A percentile compares a stretch with the other conserved stretches of the same genome.
These are phyloP conservation scores for Peribolospora kevripleyi DNA, from an alignment of 768 basidiomycete species.

Conservation along the genomic window DNA sequence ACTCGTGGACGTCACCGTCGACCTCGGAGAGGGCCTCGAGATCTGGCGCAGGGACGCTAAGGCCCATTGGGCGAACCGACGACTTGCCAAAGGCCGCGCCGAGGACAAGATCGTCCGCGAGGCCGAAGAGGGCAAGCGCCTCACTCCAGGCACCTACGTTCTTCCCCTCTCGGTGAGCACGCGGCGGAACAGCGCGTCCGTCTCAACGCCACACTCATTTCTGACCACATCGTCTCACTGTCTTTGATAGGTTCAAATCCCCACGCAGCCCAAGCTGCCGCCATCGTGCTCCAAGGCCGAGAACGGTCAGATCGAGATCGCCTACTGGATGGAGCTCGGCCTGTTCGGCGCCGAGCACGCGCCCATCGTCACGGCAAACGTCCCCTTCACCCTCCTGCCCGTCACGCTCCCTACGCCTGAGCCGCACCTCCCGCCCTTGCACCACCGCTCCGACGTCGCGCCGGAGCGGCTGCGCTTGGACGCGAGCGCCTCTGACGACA, in stretches of 20 bases:
- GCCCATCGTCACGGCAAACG: conserved; percentile 8
- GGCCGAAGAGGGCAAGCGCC: conserved; percentile 3
- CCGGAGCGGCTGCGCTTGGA: conserved; percentile 7
- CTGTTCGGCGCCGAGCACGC: conserved; percentile 11
- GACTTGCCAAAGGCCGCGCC: background rate
- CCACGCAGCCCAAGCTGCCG: too few species aligned
- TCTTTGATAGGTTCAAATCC: too few species aligned
- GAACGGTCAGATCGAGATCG: conserved; percentile 12
- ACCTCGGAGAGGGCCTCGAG: conserved; percentile 12
- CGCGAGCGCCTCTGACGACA: conserved; percentile 7
- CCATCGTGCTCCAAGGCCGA: conserved; percentile 1
- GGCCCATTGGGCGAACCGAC: background rate
- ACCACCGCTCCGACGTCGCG: conserved; percentile 7
- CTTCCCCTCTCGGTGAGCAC: conserved; percentile 13
- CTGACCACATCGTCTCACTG: too few species aligned
- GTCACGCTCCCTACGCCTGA: conserved; percentile 12
- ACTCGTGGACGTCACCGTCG: conserved; percentile 16
- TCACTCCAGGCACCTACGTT: conserved; percentile 14
- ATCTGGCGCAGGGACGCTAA: conserved; percentile 15
- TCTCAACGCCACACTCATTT: too few species aligned
- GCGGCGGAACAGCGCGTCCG: too few species aligned
- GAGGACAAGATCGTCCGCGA: conserved; percentile 6
- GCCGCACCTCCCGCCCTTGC: conserved; percentile 13
- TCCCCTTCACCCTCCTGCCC: conserved; percentile 15
- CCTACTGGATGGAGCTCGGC: conserved; percentile 15